Evolutionary conservation across 768 basidiomycete genomes (phyloP), one percentile per base, ranked within the genome.

Genomic region (Fomitopsis serialis): DNA sequence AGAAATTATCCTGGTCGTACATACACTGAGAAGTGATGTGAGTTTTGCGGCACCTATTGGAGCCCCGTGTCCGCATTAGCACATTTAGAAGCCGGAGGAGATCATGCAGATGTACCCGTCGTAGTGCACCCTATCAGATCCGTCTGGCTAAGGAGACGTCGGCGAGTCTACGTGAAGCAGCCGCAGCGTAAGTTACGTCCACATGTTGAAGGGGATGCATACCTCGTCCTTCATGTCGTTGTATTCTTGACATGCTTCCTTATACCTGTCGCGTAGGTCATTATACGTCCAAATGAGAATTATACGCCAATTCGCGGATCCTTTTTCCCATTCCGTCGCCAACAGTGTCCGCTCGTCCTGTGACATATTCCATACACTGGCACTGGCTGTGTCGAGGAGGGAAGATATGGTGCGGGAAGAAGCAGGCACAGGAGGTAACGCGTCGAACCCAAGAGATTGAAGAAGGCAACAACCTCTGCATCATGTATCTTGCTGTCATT

Each of bases 71-170:
- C 24, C 55, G 48, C 42, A 32, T 32, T 11, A 32, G 11, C 29
- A 32, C 19, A 6, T n/a, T 21, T 3, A 42, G 23, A 25, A n/a
- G 42, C 34, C 17, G 44, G 35, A 27, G 42, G 11, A 24, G n/a
- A 40, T 23, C 44, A 12, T 5, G 2, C n/a, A 25, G 21, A 22
- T 63, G 2, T 62, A 84, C 86, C 87, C 21, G 82, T 89, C 0
- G 88, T 90, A 0, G 89, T 92, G 55, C 87, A 89, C 6, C 85
- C 89, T 44, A 90, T 78, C 19, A 92, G 74, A 60, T 87, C 78
- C 0, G 78, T 73, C 6, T 72, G 65, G 29, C 66, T 63, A 6
- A 92, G 70, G 6, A 91, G 66, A 4, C 73, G 72, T 0, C 82
- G 77, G 11, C 82, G 76, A 46, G 72, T 67, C 88, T 90, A 57